These are phyloP conservation scores for Paramyrothecium sp. DNA, from an alignment of 2,329 filamentous ascomycete genomes.

Conservation along the genomic window DNA sequence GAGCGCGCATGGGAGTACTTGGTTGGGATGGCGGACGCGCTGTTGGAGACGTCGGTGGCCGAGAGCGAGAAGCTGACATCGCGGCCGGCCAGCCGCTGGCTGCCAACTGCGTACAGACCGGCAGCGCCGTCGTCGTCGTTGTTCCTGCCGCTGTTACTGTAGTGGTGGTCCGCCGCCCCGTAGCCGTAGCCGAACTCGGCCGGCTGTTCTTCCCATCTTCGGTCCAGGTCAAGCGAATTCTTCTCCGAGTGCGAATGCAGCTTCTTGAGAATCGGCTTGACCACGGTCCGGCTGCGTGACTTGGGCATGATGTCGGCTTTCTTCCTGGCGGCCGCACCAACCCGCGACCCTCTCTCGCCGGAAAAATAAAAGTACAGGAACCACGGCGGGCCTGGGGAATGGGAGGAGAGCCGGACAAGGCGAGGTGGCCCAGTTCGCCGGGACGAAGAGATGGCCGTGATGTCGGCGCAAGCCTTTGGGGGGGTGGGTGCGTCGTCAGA, in stretches of 20 bases:
- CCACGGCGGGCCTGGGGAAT: no score
- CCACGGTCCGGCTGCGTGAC: slow-evolving; percentile 43
- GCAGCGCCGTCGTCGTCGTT: slow-evolving; percentile 22
- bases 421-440: background rate
- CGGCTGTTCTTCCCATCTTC: slow-evolving; percentile 55
- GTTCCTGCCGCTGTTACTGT: slow-evolving; percentile 12
- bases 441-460: slow-evolving; percentile 8
- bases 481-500: no score
- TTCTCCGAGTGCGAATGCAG: slow-evolving; percentile 53
- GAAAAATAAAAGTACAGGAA: background rate
- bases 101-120: slow-evolving; percentile 11
- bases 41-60: slow-evolving; percentile 27
- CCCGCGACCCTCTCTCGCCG: background rate
- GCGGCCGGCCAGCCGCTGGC: slow-evolving; percentile 18
- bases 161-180: slow-evolving; percentile 12
- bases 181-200: slow-evolving; percentile 22
- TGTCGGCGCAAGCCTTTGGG: slow-evolving; percentile 2
- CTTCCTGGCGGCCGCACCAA: background rate
- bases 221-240: slow-evolving; percentile 61
- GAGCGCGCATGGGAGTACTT: slow-evolving; percentile 57
- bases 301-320: slow-evolving; percentile 36
- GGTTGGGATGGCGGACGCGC: slow-evolving; percentile 23
- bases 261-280: slow-evolving; percentile 65
- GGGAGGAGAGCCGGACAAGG: no score
- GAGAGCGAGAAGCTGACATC: slow-evolving; percentile 49